Conservation (phyloP, 306 rosid species). For the Inga laurina region DNA sequence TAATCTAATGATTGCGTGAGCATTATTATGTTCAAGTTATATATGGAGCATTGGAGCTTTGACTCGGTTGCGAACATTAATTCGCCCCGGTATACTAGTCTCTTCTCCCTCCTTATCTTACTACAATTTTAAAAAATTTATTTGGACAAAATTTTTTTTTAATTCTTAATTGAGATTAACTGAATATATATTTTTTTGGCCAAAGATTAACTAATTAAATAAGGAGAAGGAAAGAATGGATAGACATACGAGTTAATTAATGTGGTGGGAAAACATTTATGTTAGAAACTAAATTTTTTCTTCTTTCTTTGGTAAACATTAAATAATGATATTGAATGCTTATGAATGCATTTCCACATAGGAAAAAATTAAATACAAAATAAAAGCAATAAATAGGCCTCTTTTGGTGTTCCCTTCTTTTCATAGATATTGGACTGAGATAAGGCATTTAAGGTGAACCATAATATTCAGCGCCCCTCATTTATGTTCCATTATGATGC, state of each 20-base stretch:
- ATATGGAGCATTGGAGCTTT: too few relatives aligned
- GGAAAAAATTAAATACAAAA: background rate
- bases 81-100: too few relatives aligned
- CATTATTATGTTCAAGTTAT: too few relatives aligned
- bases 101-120: background rate
- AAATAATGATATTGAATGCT: conserved; percentile 16
- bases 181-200: background rate
- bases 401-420: background rate
- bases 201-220: too few relatives aligned
- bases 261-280: conserved; percentile 29
- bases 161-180: background rate
- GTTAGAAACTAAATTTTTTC: conserved; percentile 22
- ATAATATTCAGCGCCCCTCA: conserved; percentile 35
- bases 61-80: too few relatives aligned
- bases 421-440: conserved; percentile 25
- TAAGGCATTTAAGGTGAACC: conserved; percentile 43
- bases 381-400: background rate
- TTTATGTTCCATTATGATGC: conserved; percentile 22
- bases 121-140: too few relatives aligned
- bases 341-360: background rate
- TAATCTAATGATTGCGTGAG: too few relatives aligned
- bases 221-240: background rate
- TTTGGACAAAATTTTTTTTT: too few relatives aligned
- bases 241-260: background rate
- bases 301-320: conserved; percentile 32